Conservation (phyloP, 208 protist genomes). For the Wallacemonas sp. region DNA sequence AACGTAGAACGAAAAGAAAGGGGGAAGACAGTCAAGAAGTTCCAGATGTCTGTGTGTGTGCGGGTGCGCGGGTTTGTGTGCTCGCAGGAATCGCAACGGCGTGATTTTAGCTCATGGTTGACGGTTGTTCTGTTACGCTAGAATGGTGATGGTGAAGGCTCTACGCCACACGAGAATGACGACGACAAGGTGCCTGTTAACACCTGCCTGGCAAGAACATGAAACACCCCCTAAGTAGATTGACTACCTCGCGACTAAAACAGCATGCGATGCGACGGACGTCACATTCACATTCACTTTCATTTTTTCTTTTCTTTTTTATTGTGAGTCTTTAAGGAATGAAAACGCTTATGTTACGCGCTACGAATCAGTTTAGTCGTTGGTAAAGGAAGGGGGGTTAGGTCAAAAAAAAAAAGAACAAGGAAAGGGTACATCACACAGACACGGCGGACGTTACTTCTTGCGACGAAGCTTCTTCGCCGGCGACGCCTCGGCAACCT, state of each 20-base stretch:
- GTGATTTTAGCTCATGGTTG: no score
- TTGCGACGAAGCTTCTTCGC: slow-evolving; percentile 2
- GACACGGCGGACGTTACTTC: background rate
- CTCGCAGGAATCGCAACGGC: no score
- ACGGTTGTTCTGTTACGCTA: no score
- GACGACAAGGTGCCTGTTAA: no score
- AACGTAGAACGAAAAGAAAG: background rate
- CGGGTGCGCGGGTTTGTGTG: no score
- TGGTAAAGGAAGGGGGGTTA: background rate
- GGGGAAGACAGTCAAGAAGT: slow-evolving; percentile 1
- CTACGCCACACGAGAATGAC: no score
- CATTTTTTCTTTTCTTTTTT: slow-evolving; percentile 1
- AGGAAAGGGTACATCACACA: background rate
- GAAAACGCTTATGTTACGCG: slow-evolving; percentile 1
- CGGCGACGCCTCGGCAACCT: background rate
- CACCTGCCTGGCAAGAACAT: no score
- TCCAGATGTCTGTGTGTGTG: no score
- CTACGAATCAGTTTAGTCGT: slow-evolving; percentile 11
- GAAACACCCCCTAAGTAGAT: no score
- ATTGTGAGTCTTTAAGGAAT: background rate
- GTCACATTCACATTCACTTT: background rate
- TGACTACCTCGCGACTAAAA: no score
- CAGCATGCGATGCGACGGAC: no score
- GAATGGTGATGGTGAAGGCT: no score
- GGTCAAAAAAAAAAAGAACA: slow-evolving; percentile 14